Evolutionary conservation across 2,329 filamentous ascomycete species (phyloP), one percentile per base, ranked within the genome.

Genomic region (Microdochium trichocladiopsis): DNA sequence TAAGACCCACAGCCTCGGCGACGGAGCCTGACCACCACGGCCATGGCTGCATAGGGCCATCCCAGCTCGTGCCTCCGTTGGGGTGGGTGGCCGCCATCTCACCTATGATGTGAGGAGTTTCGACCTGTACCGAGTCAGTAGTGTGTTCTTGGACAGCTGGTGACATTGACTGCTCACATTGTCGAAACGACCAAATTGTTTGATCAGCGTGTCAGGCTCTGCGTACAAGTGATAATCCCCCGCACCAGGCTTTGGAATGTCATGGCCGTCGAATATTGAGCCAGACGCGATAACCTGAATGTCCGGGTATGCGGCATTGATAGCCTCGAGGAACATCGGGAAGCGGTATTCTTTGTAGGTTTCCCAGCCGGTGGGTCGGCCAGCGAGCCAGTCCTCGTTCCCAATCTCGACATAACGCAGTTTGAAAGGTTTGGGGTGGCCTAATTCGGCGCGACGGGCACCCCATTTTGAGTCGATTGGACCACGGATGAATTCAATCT

Each of bases 331-430:
- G 66, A 87, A 84, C 58, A 74, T 68, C 4, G 74, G 71, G 62
- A 86, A 84, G 3, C 83, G 77, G 57, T 78, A 78, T 53, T 79
- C 74, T 49, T 74, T 72, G 59, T 75, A 78, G 5, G 76, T 72
- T 2, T 72, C 65, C 63, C 72, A 76, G 4, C 77, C 72, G 0
- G 61, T 59, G 2, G 73, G 69, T 4, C 74, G 77, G 3, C 73
- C 73, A 24, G 72, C 75, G 3, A 86, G 74, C 71, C 79, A 80
- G 58, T 88, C 84, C 62, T 88, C 84, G 62, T 88, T 87, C 53
- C 85, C 84, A 45, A 87, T 68, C 65, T 87, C 84, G 51, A 87
- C 79, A 58, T 79, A 84, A 11, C 76, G 70, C 49, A 88, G 72
- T 25, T 63, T 69, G 68, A 81, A 87, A 0, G 84, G 84, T 53